Base-by-base conservation (phyloP, 768 basidiomycete genomes). In the Piloderma croceum region DNA sequence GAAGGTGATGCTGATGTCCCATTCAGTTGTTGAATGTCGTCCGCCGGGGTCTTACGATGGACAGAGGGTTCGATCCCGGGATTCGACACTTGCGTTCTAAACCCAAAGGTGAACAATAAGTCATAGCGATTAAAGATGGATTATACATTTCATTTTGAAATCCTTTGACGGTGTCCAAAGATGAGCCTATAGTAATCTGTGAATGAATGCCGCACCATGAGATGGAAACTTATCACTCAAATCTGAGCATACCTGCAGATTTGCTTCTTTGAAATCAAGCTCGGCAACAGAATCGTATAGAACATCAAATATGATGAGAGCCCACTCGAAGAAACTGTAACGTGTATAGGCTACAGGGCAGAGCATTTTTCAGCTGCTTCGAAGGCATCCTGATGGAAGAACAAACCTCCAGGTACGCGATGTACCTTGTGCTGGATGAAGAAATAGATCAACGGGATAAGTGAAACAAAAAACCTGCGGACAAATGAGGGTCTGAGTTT, bases 301-400 rank as follows among this genome's bases (percentile, higher is more conserved):
- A 19, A 90, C 66, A 43, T 90, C 88, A 33, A 82, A 67, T 38
- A 82, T 54, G 41, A 90, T 87, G 35, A 90, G 74, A 6, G 68
- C 69, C 91, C 91, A 94, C 62, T 94, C 91, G 50, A 87, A 86
- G 61, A 92, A 82, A 33, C 82, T 77, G 53, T 92, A 94, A 31
- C 64, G 65, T 3, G 88, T 91, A 61, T 94, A 94, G 9, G 91
- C 90, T 89, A 50, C 35, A 21, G n/a, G 2, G 34, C n/a, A n/a
- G n/a, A n/a, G n/a, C 39, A 20, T 22, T 25, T 24, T 40, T 25
- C 38, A 31, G 36, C 6, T 24, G 21, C 47, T 44, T 43, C n/a
- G 24, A 18, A 9, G 22, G 7, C 23, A 17, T 31, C 23, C 33
- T 31, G 11, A 27, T 21, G 6, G 12, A 17, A n/a, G 34, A 24